phyloP scores from a whole-genome alignment of 148 eudicot species.

The Chenopodium formosanum region DNA sequence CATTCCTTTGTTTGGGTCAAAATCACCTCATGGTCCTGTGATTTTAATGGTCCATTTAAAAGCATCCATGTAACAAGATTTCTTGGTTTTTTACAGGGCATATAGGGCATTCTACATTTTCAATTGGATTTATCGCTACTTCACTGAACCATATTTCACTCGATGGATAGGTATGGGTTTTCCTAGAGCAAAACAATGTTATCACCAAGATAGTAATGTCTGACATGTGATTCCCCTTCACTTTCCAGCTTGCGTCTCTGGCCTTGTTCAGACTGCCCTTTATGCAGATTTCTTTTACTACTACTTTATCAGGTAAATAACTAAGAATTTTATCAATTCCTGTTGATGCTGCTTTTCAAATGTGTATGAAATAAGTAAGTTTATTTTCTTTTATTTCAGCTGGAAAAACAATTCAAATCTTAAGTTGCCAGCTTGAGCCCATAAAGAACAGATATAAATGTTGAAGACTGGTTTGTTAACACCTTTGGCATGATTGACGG shows the following conservation, averaged over 20 bases:
- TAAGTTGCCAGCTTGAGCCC: slow-evolving; percentile 64
- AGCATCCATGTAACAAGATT: neutral
- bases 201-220: neutral
- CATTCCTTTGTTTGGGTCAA: neutral
- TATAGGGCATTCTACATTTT: slow-evolving; percentile 83
- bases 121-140: slow-evolving; percentile 91
- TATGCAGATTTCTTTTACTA: slow-evolving; percentile 91
- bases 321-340: neutral
- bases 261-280: slow-evolving; percentile 73
- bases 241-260: slow-evolving; percentile 62
- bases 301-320: slow-evolving; percentile 62
- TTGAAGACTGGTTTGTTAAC: neutral
- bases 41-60: neutral
- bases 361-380: neutral
- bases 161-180: slow-evolving; percentile 73
- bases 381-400: slow-evolving; percentile 39
- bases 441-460: neutral
- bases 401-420: slow-evolving; percentile 75
- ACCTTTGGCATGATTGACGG: neutral
- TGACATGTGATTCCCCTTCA: slow-evolving; percentile 4
- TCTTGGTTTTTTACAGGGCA: slow-evolving; percentile 46
- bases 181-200: neutral
- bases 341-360: neutral
- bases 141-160: slow-evolving; percentile 62
- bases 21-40: neutral